These are phyloP conservation scores for Kodamaea kaohsiungensis DNA, from an alignment of 805 yeast genomes.

Conservation along the genomic window DNA sequence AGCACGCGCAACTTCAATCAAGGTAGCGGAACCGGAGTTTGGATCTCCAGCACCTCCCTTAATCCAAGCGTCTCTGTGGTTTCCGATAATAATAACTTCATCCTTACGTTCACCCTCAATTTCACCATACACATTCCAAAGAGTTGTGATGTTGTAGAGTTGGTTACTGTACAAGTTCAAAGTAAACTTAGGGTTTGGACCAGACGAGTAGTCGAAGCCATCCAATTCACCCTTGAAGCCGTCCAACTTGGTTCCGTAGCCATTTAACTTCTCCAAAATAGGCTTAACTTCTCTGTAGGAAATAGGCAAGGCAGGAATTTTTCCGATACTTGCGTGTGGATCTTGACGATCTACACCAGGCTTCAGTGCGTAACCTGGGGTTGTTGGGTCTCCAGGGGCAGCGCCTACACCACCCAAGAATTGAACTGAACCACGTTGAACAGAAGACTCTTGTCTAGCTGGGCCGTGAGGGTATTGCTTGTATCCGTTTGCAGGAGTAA, in stretches of 20 bases:
- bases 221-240: conserved; percentile 43
- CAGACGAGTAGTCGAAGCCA: conserved; percentile 40
- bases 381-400: conserved; percentile 76
- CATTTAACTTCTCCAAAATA: conserved; percentile 41
- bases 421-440: conserved; percentile 63
- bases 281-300: conserved; percentile 46
- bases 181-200: conserved; percentile 36
- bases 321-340: conserved; percentile 35
- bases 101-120: conserved; percentile 40
- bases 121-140: conserved; percentile 47
- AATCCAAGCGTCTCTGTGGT: conserved; percentile 50
- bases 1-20: conserved; percentile 45
- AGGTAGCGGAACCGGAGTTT: conserved; percentile 44
- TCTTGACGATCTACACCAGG: conserved; percentile 37
- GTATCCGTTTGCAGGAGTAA: conserved; percentile 57
- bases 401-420: conserved; percentile 50
- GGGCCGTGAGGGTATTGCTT: conserved; percentile 63
- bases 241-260: conserved; percentile 28
- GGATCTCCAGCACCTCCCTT: conserved; percentile 52
- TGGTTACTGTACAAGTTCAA: conserved; percentile 45
- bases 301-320: conserved; percentile 45
- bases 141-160: conserved; percentile 39
- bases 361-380: conserved; percentile 69
- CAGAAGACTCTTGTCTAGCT: conserved; percentile 60
- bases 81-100: conserved; percentile 45